Evolutionary conservation across 2,329 filamentous ascomycete genomes (phyloP).

Genomic region (Podosphaera fusca): DNA sequence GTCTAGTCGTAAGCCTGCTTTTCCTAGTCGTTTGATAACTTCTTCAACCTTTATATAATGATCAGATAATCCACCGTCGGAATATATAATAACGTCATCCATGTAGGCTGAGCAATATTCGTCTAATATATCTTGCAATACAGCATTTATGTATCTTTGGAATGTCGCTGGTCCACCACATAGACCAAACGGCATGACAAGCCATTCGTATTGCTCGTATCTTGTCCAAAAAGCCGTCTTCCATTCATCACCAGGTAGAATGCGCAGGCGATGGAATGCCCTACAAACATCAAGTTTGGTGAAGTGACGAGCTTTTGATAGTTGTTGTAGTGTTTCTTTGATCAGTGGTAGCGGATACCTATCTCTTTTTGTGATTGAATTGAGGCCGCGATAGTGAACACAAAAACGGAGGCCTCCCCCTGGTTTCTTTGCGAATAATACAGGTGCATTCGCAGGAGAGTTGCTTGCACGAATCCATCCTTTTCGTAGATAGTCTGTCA

Average conservation of each 20-base stretch:
- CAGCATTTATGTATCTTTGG: neutral
- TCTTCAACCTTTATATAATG: slow-evolving; percentile 2
- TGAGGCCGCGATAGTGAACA: neutral
- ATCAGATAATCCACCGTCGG: neutral
- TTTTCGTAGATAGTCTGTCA: neutral
- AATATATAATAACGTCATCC: neutral
- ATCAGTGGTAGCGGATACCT: neutral
- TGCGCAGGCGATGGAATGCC: neutral
- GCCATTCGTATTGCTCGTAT: neutral
- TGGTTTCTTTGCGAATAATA: neutral
- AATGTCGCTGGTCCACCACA: neutral
- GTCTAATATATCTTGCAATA: neutral
- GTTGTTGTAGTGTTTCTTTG: neutral
- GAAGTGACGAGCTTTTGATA: neutral
- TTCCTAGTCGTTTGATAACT: slow-evolving; percentile 1
- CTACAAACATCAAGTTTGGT: neutral
- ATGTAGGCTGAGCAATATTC: neutral
- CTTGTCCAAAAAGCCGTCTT: neutral
- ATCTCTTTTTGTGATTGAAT: neutral
- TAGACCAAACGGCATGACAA: neutral
- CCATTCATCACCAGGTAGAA: neutral
- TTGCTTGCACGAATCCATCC: neutral
- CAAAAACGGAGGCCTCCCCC: neutral
- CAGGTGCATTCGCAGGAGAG: neutral
- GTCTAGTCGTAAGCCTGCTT: neutral